Percentiles rank a stretch among this genome's conserved stretches.
Evolutionary conservation across 2,329 filamentous ascomycete species (phyloP).

Genomic region (Paraphaeosphaeria sporulosa): DNA sequence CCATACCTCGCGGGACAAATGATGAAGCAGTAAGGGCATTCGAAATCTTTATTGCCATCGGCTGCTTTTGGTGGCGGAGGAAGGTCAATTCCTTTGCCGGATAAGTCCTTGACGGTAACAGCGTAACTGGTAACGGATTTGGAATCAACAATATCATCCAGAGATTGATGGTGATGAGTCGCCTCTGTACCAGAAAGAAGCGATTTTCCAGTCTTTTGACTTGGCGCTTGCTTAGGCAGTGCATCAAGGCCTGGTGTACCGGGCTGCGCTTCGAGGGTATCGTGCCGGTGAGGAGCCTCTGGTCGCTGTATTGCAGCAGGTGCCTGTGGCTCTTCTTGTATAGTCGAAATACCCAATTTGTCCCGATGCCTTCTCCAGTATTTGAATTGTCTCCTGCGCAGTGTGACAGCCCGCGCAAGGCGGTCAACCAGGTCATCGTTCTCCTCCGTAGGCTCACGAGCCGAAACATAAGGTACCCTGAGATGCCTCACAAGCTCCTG

Average conservation of each 20-base stretch:
- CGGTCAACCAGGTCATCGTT: slow-evolving; percentile 35
- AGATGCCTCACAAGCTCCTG: slow-evolving; percentile 39
- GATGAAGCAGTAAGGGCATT: slow-evolving; percentile 50
- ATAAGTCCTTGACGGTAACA: slow-evolving; percentile 44
- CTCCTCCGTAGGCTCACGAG: slow-evolving; percentile 14
- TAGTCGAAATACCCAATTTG: slow-evolving; percentile 37
- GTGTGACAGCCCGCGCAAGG: slow-evolving; percentile 40
- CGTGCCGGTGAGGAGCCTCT: slow-evolving; percentile 17
- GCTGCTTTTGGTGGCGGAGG: slow-evolving; percentile 44
- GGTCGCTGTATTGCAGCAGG: slow-evolving; percentile 15
- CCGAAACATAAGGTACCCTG: slow-evolving; percentile 21
- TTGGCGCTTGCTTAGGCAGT: slow-evolving; percentile 28
- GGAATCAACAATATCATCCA: slow-evolving; percentile 47
- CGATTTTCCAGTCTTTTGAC: slow-evolving; percentile 44
- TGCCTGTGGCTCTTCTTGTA: slow-evolving; percentile 27
- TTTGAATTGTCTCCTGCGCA: slow-evolving; percentile 47
- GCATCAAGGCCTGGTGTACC: slow-evolving; percentile 11
- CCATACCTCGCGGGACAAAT: slow-evolving; percentile 49
- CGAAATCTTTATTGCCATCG: slow-evolving; percentile 45
- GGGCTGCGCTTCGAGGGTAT: slow-evolving; percentile 24
- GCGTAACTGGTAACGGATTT: slow-evolving; percentile 49
- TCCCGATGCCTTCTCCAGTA: slow-evolving; percentile 46
- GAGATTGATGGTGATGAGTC: slow-evolving; percentile 46
- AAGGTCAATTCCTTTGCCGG: slow-evolving; percentile 42
- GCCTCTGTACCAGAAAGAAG: slow-evolving; percentile 48